Evolutionary conservation across 139 green algal species (phyloP).

Genomic region (Haematococcus lacustris): DNA sequence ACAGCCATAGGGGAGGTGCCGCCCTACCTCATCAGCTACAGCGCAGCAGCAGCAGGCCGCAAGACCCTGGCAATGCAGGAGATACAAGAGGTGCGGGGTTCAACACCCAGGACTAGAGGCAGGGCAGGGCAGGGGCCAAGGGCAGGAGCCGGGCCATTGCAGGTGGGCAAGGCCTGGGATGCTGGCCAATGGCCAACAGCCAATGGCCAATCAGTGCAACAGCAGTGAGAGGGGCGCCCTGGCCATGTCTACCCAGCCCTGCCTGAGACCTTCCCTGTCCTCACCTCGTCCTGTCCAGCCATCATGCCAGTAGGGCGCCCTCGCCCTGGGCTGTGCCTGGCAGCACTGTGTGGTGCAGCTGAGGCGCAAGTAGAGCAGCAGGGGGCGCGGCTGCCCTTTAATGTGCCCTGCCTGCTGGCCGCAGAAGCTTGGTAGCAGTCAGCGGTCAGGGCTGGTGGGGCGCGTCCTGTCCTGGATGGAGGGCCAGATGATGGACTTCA

Average conservation of each 20-base stretch:
- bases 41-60: constrained; percentile 61
- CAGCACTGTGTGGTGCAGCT: not conserved
- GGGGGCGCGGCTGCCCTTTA: too few species aligned
- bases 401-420: too few species aligned
- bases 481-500: constrained; percentile 79
- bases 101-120: not conserved
- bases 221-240: not conserved
- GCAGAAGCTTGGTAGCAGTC: too few species aligned
- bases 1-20: constrained; percentile 87
- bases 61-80: constrained; percentile 36
- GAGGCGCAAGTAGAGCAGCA: not conserved
- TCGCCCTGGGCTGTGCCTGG: too few species aligned
- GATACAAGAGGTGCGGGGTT: constrained; percentile 34
- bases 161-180: not conserved
- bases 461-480: constrained; percentile 20
- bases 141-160: not conserved
- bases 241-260: not conserved
- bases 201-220: not conserved
- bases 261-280: too few species aligned
- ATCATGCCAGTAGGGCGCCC: too few species aligned
- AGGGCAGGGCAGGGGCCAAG: not conserved
- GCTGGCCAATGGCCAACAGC: not conserved
- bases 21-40: constrained; percentile 79
- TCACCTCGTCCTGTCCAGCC: too few species aligned
- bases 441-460: not conserved